Evolutionary conservation across 148 eudicot species (phyloP), one percentile per base, ranked within the genome.

Genomic region (Fallopia convolvulus): DNA sequence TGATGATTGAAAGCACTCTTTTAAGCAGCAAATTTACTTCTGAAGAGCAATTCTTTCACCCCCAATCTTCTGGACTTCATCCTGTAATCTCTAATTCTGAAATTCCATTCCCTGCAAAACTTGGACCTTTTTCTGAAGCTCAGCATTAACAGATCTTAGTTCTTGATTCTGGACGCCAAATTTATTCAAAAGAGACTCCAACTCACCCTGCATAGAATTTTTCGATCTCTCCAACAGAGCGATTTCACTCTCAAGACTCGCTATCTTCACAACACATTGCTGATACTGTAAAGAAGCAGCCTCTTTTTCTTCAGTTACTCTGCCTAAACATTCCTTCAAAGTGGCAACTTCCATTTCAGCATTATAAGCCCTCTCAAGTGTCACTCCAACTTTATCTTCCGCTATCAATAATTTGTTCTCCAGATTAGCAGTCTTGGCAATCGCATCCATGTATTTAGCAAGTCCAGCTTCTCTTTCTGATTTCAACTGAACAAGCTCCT

Each of bases 301-400:
- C 78, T 92, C 91, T 77, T 91, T 91, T 84, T 91, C 97, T 77
- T 85, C 87, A 9, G 81, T 82, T 76, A 88, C 78, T 79, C 74
- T 80, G 58, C 63, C 73, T 76, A 91, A 77, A 55, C 80, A 80
- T 81, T 81, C 82, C 86, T 83, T 91, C 75, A 92, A 61, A 83
- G 56, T 72, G 80, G 85, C 92, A 44, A 89, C 88, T 86, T 91
- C 97, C 75, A 81, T 86, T 86, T 88, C 94, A 74, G 95, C 94
- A 71, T 81, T 84, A 39, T 82, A 87, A 66, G 95, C 95, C 78
- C 85, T 80, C 74, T 86, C 89, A 20, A 72, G 53, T 48, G 81
- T 81, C 83, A 81, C 81, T 44, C 76, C 81, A 44, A 88, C 87
- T 77, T 87, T 85, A 66, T 88, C 92, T 68, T 92, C 91, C 8